Evolutionary conservation across 1,139 yeast genomes (phyloP), one percentile per base, ranked within the genome.

Genomic region (Taphrina confusa): DNA sequence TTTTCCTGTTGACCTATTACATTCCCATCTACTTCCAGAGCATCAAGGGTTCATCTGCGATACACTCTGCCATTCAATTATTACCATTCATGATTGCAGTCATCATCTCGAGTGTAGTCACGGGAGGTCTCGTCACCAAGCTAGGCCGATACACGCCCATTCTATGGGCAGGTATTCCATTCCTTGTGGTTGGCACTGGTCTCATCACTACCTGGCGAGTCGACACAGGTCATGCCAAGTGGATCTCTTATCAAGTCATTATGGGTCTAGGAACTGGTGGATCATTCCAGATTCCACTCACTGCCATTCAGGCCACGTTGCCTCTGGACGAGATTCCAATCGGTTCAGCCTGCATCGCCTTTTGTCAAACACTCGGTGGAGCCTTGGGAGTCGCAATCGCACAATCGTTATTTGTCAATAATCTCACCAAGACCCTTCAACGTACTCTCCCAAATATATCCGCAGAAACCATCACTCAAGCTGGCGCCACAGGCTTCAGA

Each of bases 1-100:
- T 81, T 69, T 75, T 82, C 75, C 68, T 76, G 9, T 63, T 70
- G 20, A 67, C 76, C 20, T 75, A 78, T n/a, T 82, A 77, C 66
- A 68, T 81, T 46, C 76, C 85, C 2, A 74, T 82, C 14, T 82
- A 79, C 67, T 82, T 82, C 70, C 86, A 83, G 70, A 79, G 81
- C 22, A 76, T 79, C 33, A 73, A 73, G 63, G 71, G 74, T 57
- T 76, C 76, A 20, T 66, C 74, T 18, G 79, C 87, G 1, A 77
- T 80, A 74, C 75, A 77, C 62, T 80, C 87, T 0, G 87, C 88
- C 28, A 72, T 83, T 46, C 80, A 79, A 64, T 69, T 82, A 63
- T 70, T 84, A 25, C 85, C 88, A 1, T 65, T 78, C 65, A 76
- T 84, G 52, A 69, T 84, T 30, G 71, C 84, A 0, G 79, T 82